A percentile compares a stretch with the other conserved stretches of the same genome.
Conservation (phyloP, 164 flowering plant species). For the Pachysandra terminalis region DNA sequence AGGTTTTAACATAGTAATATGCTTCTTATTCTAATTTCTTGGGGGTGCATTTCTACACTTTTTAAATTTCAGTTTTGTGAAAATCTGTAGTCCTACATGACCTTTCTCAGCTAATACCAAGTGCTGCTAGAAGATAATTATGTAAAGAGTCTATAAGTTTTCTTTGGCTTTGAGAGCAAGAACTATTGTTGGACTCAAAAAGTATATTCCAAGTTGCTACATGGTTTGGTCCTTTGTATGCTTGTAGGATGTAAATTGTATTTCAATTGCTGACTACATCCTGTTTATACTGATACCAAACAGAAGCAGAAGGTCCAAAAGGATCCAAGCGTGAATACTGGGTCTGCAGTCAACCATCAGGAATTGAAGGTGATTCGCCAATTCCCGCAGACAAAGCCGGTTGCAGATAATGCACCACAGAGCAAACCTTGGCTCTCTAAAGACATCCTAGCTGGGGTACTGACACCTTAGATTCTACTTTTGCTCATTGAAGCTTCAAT, state of each 20-base stretch:
- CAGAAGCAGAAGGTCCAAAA: constrained; percentile 69
- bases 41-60: neutral
- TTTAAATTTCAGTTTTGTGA: neutral
- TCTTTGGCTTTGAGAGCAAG: neutral
- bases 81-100: neutral
- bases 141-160: neutral
- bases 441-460: constrained; percentile 69
- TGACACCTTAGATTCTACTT: neutral
- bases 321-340: constrained; percentile 27
- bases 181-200: neutral
- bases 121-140: no score
- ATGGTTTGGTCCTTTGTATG: no score
- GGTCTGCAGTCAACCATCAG: constrained; percentile 19
- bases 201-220: neutral
- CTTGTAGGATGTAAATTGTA: neutral
- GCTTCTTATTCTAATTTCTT: neutral
- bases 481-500: constrained; percentile 2
- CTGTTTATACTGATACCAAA: constrained; percentile 1
- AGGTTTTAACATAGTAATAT: neutral
- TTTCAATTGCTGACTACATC: neutral
- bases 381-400: constrained; percentile 60
- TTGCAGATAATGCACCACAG: constrained; percentile 29
- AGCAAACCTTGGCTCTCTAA: constrained; percentile 49
- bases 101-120: neutral
- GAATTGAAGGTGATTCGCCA: constrained; percentile 45